Base-by-base conservation (phyloP, 495 filamentous ascomycete genomes). In the Daldinia grandis region DNA sequence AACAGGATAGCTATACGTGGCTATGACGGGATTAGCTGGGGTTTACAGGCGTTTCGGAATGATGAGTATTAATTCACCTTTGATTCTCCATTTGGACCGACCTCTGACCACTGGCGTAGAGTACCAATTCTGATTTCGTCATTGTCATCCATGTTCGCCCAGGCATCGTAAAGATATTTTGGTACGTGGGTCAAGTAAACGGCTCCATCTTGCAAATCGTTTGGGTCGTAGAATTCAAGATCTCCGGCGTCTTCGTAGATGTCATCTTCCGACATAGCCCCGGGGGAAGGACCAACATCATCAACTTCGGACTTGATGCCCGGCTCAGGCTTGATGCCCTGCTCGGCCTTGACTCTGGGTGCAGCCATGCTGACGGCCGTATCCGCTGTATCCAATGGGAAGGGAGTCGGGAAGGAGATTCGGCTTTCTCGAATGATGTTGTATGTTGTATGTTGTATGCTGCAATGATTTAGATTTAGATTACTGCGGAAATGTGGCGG, bases 211-310 rank as follows among this genome's bases (percentile, higher is more conserved):
- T 80, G 74, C 12, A 53, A 42, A n/a, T 76, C 65, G 17, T 78
- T 80, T 8, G 84, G 81, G 50, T 86, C 82, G 56, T 86, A 85
- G 64, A 97, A 95, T 42, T 92, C 89, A 31, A 97, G 83, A 69
- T 98, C 94, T 56, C 92, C 92, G 4, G 92, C 91, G 78, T 98
- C 94, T 78, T 98, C 94, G 66, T 93, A 93, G 63, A 92, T 82
- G 71, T 93, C 92, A 25, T 94, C 89, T 51, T 93, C 90, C 30
- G 88, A 87, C 40, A 91, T 80, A 51, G 82, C 84, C 25, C 82
- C 83, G 30, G 91, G 87, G 33, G 89, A 84, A 64, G 83, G 86
- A 58, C 82, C 81, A 58, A 80, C 83, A 50, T 72, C 59, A 44
- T 93, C 92, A 4, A 87, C 85, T 40, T 95, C 92, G 17, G 84